Conservation (phyloP, 805 yeast genomes). For the Saccharomycopsis microspora region DNA sequence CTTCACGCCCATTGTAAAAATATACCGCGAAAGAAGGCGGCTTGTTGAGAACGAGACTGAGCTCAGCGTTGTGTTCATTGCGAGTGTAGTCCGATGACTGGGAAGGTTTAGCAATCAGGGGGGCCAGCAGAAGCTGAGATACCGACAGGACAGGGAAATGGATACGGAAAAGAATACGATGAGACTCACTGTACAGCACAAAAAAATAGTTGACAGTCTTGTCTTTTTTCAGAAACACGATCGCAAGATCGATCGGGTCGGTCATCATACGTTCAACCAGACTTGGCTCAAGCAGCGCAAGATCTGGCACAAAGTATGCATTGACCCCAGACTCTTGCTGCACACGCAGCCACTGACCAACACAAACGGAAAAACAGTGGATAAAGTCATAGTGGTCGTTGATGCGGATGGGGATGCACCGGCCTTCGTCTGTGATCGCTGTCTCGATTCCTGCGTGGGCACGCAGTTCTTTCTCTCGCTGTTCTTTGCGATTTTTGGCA, state of each 20-base stretch:
- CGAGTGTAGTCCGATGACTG: constrained; percentile 10
- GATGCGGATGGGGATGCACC: constrained; percentile 37
- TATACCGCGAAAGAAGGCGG: constrained; percentile 75
- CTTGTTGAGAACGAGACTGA: constrained; percentile 38
- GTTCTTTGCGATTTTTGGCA: constrained; percentile 63
- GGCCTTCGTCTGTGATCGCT: constrained; percentile 15
- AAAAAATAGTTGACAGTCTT: constrained; percentile 69
- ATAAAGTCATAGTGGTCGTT: constrained; percentile 61
- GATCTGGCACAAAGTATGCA: constrained; percentile 30
- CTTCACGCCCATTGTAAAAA: constrained; percentile 32
- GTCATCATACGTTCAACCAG: constrained; percentile 53
- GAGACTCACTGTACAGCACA: constrained; percentile 56
- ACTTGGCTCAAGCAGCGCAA: constrained; percentile 57
- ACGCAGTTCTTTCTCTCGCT: constrained; percentile 28
- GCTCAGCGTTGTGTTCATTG: constrained; percentile 29
- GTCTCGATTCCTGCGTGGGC: neutral
- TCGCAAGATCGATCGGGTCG: constrained; percentile 53
- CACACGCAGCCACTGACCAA: constrained; percentile 74
- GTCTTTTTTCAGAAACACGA: constrained; percentile 60
- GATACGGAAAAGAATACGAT: constrained; percentile 59
- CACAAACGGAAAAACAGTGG: constrained; percentile 57
- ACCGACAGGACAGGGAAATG: constrained; percentile 59
- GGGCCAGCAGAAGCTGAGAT: constrained; percentile 38
- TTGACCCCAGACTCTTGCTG: constrained; percentile 44
- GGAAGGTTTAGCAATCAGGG: constrained; percentile 4